phyloP scores from a whole-genome alignment of 768 basidiomycete species.

The Russula virescens region DNA sequence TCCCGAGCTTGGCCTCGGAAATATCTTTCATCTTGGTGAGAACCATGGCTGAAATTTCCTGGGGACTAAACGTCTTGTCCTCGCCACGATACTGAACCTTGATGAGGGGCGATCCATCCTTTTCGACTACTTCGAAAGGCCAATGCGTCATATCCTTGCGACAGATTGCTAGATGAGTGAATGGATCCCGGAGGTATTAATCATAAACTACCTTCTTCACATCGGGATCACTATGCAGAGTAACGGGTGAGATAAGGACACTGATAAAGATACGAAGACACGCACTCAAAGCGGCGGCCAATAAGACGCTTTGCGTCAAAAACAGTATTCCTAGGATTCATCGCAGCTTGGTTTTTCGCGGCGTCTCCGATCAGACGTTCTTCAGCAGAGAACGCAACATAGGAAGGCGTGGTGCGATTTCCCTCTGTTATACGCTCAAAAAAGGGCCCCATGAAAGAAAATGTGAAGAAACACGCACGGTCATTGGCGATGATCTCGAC shows the following conservation, averaged over 20 bases:
- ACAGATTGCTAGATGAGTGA: conserved; percentile 4
- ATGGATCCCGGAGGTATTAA: not conserved
- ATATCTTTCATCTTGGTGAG: conserved; percentile 99
- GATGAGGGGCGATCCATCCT: conserved; percentile 95
- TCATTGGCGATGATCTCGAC: conserved; percentile 99
- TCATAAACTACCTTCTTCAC: conserved; percentile 72
- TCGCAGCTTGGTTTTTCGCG: conserved; percentile 97
- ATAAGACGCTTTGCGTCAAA: conserved; percentile 99
- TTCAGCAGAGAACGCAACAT: conserved; percentile 95
- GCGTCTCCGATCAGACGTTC: conserved; percentile 99
- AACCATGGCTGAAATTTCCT: conserved; percentile 99
- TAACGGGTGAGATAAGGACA: conserved; percentile 14
- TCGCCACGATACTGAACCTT: conserved; percentile 93
- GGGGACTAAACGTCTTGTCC: conserved; percentile 93
- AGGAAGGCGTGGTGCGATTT: conserved; percentile 98
- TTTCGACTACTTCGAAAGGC: conserved; percentile 96
- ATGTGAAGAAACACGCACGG: conserved; percentile 49
- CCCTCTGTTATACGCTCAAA: conserved; percentile 56
- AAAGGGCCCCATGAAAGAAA: not conserved
- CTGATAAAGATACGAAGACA: conserved; percentile 19
- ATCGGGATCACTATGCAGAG: conserved; percentile 69
- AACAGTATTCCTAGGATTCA: conserved; percentile 99
- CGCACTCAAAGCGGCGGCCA: conserved; percentile 92
- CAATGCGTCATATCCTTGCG: conserved; percentile 92
- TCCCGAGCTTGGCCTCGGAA: conserved; percentile 97